phyloP scores from a whole-genome alignment of 108 stramenopile species.

The Poteriospumella lacustris region DNA sequence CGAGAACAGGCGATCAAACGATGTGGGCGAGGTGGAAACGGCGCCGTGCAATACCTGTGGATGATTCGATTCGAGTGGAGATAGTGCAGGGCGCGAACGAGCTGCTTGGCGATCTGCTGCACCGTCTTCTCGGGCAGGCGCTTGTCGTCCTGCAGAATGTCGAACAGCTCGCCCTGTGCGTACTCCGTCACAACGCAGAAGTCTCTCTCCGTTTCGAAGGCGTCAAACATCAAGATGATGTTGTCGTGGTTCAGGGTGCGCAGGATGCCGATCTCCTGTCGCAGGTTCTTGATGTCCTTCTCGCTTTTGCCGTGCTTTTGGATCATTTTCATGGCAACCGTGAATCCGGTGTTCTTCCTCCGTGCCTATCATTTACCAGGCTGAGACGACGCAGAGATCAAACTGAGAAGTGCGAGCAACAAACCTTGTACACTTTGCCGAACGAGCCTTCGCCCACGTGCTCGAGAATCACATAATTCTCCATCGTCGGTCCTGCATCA shows the following conservation, averaged over 20 bases:
- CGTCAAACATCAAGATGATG: slow-evolving; percentile 64
- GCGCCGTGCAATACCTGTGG: slow-evolving; percentile 46
- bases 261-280: slow-evolving; percentile 60
- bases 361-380: slow-evolving; percentile 18
- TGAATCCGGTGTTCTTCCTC: slow-evolving; percentile 50
- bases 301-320: slow-evolving; percentile 59
- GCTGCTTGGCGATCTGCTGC: slow-evolving; percentile 59
- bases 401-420: background rate
- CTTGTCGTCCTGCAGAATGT: slow-evolving; percentile 62
- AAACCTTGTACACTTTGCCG: slow-evolving; percentile 32
- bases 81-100: slow-evolving; percentile 60
- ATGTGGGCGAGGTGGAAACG: too few species aligned
- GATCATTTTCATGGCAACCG: slow-evolving; percentile 61
- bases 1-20: too few species aligned
- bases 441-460: slow-evolving; percentile 53
- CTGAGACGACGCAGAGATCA: background rate
- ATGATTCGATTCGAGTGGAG: slow-evolving; percentile 63
- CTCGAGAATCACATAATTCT: slow-evolving; percentile 48
- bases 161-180: slow-evolving; percentile 60
- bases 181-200: slow-evolving; percentile 65
- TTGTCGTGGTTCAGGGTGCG: slow-evolving; percentile 58
- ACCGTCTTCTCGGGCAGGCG: slow-evolving; percentile 53
- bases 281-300: slow-evolving; percentile 50
- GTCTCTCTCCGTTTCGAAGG: slow-evolving; percentile 63
- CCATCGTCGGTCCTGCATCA: slow-evolving; percentile 19